These are phyloP conservation scores for Colletotrichum lentis DNA, from an alignment of 2,329 filamentous ascomycete species.

Conservation along the genomic window DNA sequence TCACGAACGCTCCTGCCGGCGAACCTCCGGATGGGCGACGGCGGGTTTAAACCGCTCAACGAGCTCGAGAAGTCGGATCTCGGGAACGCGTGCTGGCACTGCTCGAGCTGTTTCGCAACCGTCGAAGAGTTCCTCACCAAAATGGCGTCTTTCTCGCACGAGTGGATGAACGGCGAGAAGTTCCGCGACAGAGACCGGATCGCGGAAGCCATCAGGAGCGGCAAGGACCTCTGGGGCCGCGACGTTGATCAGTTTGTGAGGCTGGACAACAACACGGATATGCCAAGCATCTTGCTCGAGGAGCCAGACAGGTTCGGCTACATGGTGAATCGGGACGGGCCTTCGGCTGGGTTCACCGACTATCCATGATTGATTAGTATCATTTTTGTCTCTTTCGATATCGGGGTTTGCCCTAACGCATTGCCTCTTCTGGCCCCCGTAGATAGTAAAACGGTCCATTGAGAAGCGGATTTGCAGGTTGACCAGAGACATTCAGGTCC, in stretches of 20 bases:
- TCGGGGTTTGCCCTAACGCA: neutral
- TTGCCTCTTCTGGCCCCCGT: too few species aligned
- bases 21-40: constrained; percentile 57
- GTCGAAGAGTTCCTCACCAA: constrained; percentile 64
- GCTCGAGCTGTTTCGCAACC: constrained; percentile 67
- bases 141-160: constrained; percentile 56
- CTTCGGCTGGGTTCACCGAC: constrained; percentile 58
- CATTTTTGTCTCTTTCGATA: neutral
- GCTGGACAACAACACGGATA: constrained; percentile 60
- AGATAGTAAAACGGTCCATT: neutral
- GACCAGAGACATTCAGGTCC: neutral
- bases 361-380: constrained; percentile 45
- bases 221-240: constrained; percentile 64
- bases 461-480: neutral
- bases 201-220: constrained; percentile 59
- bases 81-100: constrained; percentile 66
- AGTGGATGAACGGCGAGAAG: constrained; percentile 58
- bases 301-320: constrained; percentile 54
- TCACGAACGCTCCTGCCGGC: constrained; percentile 59
- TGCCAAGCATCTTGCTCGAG: constrained; percentile 58
- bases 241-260: constrained; percentile 56
- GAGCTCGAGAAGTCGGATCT: constrained; percentile 46
- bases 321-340: constrained; percentile 56
- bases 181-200: constrained; percentile 60
- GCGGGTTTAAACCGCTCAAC: constrained; percentile 31